Evolutionary conservation across 352 stramenopile genomes (phyloP).

Genomic region (Pseudoperonospora humuli): DNA sequence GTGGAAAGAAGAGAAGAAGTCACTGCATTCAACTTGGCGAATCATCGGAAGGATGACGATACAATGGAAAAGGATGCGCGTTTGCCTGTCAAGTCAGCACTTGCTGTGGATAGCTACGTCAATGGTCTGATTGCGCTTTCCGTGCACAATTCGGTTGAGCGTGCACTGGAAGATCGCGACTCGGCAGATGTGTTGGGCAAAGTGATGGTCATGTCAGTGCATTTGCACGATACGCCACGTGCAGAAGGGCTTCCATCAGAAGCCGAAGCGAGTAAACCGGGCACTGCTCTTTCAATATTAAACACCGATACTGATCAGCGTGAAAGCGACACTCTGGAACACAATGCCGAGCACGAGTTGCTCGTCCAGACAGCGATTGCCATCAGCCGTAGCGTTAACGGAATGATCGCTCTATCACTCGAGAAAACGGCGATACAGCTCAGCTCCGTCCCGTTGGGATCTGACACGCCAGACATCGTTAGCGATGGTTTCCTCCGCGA

Average conservation of each 20-base stretch:
- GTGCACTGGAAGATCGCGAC: conserved; percentile 6
- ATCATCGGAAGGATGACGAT: conserved; percentile 1
- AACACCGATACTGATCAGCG: neutral
- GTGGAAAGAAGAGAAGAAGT: conserved; percentile 1
- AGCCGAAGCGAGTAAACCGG: conserved; percentile 1
- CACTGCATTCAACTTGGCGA: neutral
- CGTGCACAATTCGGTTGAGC: conserved; percentile 16
- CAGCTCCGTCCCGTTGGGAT: neutral
- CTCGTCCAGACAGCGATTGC: conserved; percentile 28
- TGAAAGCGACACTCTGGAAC: conserved; percentile 3
- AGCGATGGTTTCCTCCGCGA: too few relatives aligned
- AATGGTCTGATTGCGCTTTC: conserved; percentile 16
- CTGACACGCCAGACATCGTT: too few relatives aligned
- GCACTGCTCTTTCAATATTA: neutral
- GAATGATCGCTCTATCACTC: conserved; percentile 33
- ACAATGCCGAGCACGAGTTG: conserved; percentile 16
- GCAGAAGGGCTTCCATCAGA: neutral
- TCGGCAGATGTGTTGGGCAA: conserved; percentile 1
- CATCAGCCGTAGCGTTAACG: conserved; percentile 31
- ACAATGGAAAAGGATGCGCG: conserved; percentile 3
- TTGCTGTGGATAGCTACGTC: conserved; percentile 15
- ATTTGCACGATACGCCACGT: conserved; percentile 1
- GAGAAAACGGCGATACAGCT: conserved; percentile 23
- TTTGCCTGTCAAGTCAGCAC: conserved; percentile 6
- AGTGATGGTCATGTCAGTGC: conserved; percentile 10